Base-by-base conservation (phyloP, 352 stramenopile genomes). In the Globisporangium barbulae region DNA sequence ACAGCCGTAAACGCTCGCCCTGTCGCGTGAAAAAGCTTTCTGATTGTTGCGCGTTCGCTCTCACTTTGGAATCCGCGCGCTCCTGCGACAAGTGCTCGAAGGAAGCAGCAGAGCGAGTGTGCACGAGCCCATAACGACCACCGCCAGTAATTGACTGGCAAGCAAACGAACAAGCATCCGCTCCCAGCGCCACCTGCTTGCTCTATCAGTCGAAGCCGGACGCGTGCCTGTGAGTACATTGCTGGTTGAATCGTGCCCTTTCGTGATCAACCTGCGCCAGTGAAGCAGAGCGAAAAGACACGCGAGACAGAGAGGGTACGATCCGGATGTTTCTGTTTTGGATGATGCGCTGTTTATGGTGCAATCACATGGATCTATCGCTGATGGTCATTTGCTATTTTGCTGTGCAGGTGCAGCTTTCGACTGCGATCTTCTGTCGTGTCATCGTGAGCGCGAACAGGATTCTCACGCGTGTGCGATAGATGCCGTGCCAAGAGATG, bases 401-500 rank as follows among this genome's bases (percentile, higher is more conserved):
- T 47, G 19, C 15, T 48, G 42, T 48, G 19, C 21, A 48, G 42
- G 42, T 48, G 19, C 19, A 48, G 42, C 19, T 48, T 1, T 48
- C 39, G 39, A 44, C 10, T 19, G 39, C 39, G 39, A 44, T 47
- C 41, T 21, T 5, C 15, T 21, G 41, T 21, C 19, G 41, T 47
- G 41, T 21, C 19, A 28, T 50, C 19, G 28, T 28, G 44, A 22
- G 44, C 44, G 44, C 44, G 44, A 1, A 57, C 28, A 42, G 5
- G 7, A 22, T 15, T 9, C 15, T 30, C 33, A 35, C 50, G 19
- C 9, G 17, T 28, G 2, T 13, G 50, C 21, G 6, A 41, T 50
- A 42, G 21, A 56, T 61, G 22, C 52, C 39, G 56, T 69, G 49
- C 21, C 37, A 54, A 53, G 42, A 61, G 65, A 73, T 75, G 68